Evolutionary conservation across 106 monocot genomes (phyloP), one percentile per base, ranked within the genome.

Genomic region (Dendrobium officinale): DNA sequence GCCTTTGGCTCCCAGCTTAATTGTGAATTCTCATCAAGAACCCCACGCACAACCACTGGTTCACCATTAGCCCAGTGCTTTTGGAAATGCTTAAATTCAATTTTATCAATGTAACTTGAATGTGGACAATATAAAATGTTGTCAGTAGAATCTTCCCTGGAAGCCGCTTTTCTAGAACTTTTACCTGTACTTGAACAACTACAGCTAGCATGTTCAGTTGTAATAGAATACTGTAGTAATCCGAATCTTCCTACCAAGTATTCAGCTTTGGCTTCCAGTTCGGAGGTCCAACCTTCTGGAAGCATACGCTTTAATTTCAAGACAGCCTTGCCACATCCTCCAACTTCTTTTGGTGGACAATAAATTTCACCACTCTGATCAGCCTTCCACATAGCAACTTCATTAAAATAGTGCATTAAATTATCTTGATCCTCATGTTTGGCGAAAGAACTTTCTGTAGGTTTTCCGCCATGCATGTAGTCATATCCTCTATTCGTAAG

Each of bases 1-100:
- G 79, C 80, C 80, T 56, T 75, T 55, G 94, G 92, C 73, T 90
- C 86, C 94, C 94, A 95, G 56, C 85, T 90, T 85, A 92, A 84
- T 24, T 72, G 51, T n/a, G 89, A 86, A 29, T 73, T 81, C 37
- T 70, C 73, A 77, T 86, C 58, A 27, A 90, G 81, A 44, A 94
- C 78, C 24, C 83, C 89, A 83, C 84, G 88, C 16, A 95, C 92
- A 80, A 94, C 86, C 33, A 94, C 88, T 2, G 91, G 94, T 42
- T 94, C 91, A 15, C 94, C 89, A 18, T 79, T 85, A 1, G 80
- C 55, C 94, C 92, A 95, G 70, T 95, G 90, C 66, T 51, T 84
- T 42, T 88, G 91, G 45, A 95, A 95, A 75, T 92, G 94, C 48
- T 72, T 78, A 17, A 88, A 11, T 1, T 86, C 85, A n/a, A 81